Evolutionary conservation across 192 early-diverging fungal genomes (phyloP), one percentile per base, ranked within the genome.

Genomic region (Gigaspora rosea): DNA sequence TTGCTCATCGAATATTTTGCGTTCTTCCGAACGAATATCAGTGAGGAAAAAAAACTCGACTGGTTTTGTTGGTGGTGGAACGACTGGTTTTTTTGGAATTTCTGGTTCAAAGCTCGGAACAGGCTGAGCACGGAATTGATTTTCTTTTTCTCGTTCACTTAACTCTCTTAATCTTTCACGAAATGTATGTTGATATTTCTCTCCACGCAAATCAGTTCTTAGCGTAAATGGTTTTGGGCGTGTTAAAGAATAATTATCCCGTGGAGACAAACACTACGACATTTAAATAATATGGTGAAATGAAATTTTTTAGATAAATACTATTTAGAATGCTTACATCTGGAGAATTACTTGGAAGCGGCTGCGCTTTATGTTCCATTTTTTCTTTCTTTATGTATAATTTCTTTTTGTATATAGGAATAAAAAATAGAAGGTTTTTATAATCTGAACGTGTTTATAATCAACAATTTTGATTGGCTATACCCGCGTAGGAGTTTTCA

Each of bases 171-270:
- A 10, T 62, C 10, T 36, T 62, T 74, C 47, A 4, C 27, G 73
- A 33, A 74, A 74, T 10, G 22, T 16, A 16, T 62, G n/a, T 62
- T 74, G 56, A 51, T 74, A 74, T 15, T 74, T 58, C 7, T 74
- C 73, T 47, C 73, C 73, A 57, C 73, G 20, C 8, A 48, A 41
- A 32, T 58, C 59, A 20, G 73, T 62, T 36, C 8, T 10, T 22
- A 74, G 10, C 61, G 18, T 62, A 74, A 74, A 74, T 49, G 73
- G 73, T 11, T 74, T 74, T n/a, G 73, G 57, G 3, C 22, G 16
- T 20, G 73, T 74, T 48, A 61, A 16, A 20, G 73, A 36, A 22
- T 35, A 32, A 16, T 20, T n/a, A 47, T 12, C 2, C 7, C 56
- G 10, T 54, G 51, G 69, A n/a, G 48, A 49, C 33, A 69, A 69